Percentiles rank a stretch among this genome's conserved stretches.
These are phyloP conservation scores for Hortiboletus campestris DNA, from an alignment of 768 basidiomycete species.

Conservation along the genomic window DNA sequence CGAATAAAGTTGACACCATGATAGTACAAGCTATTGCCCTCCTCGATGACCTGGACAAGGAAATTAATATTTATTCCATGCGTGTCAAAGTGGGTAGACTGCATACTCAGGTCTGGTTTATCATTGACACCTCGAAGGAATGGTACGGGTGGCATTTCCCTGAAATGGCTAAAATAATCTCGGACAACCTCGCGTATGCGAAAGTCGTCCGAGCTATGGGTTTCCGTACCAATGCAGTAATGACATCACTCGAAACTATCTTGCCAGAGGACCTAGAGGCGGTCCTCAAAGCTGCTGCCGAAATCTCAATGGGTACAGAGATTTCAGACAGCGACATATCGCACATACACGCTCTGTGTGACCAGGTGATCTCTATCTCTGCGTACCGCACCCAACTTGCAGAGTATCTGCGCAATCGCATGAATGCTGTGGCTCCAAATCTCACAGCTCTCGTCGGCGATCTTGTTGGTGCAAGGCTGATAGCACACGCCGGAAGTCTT, in stretches of 20 bases:
- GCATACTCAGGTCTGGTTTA: not conserved
- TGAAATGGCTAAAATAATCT: conserved; percentile 97
- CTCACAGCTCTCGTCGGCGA: conserved; percentile 82
- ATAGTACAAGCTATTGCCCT: conserved; percentile 98
- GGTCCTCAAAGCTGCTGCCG: conserved; percentile 91
- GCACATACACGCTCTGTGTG: conserved; percentile 96
- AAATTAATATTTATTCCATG: conserved; percentile 99
- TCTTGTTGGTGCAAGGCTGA: conserved; percentile 71
- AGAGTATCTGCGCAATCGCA: conserved; percentile 96
- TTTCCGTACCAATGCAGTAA: conserved; percentile 90
- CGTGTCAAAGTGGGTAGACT: conserved; percentile 80
- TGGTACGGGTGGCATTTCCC: conserved; percentile 99
- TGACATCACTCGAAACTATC: conserved; percentile 83
- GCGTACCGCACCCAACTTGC: conserved; percentile 92
- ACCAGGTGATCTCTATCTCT: conserved; percentile 97
- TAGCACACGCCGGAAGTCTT: conserved; percentile 72
- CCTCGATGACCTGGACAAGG: conserved; percentile 98
- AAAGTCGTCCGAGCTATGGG: conserved; percentile 93
- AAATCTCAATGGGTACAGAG: conserved; percentile 99
- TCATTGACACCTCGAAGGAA: conserved; percentile 55
- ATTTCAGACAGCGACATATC: conserved; percentile 94
- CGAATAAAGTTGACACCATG: conserved; percentile 99
- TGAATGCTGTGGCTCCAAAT: conserved; percentile 98
- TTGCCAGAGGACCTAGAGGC: conserved; percentile 98
- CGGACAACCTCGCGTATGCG: conserved; percentile 96